These are phyloP conservation scores for Spatholobus suberectus DNA, from an alignment of 306 rosid genomes.

Conservation along the genomic window DNA sequence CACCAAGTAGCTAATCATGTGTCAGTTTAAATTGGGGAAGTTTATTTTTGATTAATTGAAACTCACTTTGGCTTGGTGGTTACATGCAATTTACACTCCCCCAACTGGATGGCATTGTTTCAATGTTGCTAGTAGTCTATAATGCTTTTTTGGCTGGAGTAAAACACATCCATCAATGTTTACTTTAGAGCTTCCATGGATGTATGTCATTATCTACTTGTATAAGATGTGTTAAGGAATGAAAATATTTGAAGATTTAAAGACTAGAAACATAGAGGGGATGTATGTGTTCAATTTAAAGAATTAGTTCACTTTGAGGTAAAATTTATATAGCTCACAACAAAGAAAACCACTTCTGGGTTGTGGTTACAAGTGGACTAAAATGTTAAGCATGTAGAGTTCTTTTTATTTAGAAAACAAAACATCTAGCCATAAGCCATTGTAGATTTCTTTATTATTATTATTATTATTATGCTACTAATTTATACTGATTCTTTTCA, in stretches of 20 bases:
- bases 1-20: neutral
- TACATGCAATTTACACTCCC: neutral
- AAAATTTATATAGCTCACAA: neutral
- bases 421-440: neutral
- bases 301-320: neutral
- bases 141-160: neutral
- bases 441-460: neutral
- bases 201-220: neutral
- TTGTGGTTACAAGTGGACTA: neutral
- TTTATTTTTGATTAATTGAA: conserved; percentile 17
- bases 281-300: neutral
- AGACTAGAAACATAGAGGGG: neutral
- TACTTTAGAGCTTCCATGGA: neutral
- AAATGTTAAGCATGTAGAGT: neutral
- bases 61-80: neutral
- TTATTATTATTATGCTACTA: neutral
- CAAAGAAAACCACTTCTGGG: neutral
- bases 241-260: neutral
- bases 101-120: neutral
- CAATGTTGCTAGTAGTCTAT: neutral
- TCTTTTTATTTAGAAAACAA: conserved; percentile 1
- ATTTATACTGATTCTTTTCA: neutral
- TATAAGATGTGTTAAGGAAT: neutral
- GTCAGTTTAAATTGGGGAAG: conserved; percentile 8
- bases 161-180: neutral